These are phyloP conservation scores for Rhodotorula sp. DNA, from an alignment of 1,284 basidiomycete genomes.

Conservation along the genomic window DNA sequence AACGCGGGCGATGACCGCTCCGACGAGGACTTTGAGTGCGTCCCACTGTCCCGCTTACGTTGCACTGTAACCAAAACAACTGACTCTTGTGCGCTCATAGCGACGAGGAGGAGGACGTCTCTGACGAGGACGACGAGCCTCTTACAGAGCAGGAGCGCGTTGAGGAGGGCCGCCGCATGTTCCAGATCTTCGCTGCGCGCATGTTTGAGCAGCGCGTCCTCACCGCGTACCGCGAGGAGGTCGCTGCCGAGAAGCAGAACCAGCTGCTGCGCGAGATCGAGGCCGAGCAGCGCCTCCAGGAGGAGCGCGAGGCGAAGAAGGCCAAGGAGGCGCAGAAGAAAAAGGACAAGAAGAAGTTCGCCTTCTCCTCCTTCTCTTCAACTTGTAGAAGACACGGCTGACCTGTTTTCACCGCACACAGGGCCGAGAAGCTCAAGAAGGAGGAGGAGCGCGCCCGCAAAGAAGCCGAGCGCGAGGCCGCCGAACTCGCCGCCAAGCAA, in stretches of 20 bases:
- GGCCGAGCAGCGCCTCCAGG: constrained; percentile 76
- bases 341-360: constrained; percentile 92
- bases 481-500: constrained; percentile 72
- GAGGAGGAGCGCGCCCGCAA: constrained; percentile 81
- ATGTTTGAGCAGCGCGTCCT: constrained; percentile 99
- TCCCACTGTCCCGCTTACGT: neutral
- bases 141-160: constrained; percentile 75
- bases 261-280: constrained; percentile 86
- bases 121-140: constrained; percentile 44
- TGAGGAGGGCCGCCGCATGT: constrained; percentile 99
- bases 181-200: constrained; percentile 98
- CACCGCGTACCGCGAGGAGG: constrained; percentile 84
- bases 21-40: constrained; percentile 50
- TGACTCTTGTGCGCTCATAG: constrained; percentile 44
- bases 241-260: constrained; percentile 85
- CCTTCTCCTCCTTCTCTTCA: constrained; percentile 17
- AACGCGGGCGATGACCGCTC: constrained; percentile 58
- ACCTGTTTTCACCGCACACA: constrained; percentile 49
- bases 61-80: neutral
- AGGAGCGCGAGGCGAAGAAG: constrained; percentile 89
- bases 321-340: constrained; percentile 96
- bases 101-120: constrained; percentile 54
- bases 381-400: neutral
- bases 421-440: constrained; percentile 85
- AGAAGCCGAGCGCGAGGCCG: constrained; percentile 72